Base-by-base conservation (phyloP, 2,329 filamentous ascomycete species). In the Dactylellina haptotyla region DNA sequence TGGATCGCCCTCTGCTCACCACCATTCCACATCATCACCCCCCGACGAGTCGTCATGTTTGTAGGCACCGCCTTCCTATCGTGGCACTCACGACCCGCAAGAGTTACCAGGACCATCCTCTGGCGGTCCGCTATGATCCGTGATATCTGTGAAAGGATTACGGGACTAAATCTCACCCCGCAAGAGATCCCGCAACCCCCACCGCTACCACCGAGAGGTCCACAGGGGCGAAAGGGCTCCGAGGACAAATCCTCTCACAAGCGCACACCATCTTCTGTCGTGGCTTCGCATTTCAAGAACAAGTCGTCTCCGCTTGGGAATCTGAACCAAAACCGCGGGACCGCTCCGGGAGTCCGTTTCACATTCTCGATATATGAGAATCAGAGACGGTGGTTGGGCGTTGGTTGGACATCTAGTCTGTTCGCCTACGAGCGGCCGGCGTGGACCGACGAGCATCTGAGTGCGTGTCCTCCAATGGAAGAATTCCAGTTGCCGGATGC, bases 351-450 rank as follows among this genome's bases (percentile, higher is more conserved):
- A 0, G 91, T 99, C 12, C 91, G 93, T 46, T 99, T 99, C 79
- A 99, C 95, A 0, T 99, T 99, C 75, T 93, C 95, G 51, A 85
- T 99, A 1, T 98, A 93, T 79, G 95, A 99, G 80, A 99, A 99
- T 78, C 95, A 99, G 81, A 87, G 95, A 43, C 87, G 95, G 58
- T 99, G 95, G 95, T 83, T 99, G 2, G 94, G 93, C 0, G 86
- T 99, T 10, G 95, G 95, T 0, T 99, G 95, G 93, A 98, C 95
- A 0, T 90, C 90, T 1, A 96, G 89, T 39, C 84, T 99, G 74
- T 92, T 99, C 76, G 89, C 93, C 0, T 96, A 97, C 78, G 95
- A 99, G 80, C 86, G 95, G 43, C 86, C 90, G 1, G 86, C 93
- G 0, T 99, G 95, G 94, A 97, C 95, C 0, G 95, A 99, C 80